phyloP scores from a whole-genome alignment of 2,329 filamentous ascomycete species.

The Hypoxylon sp. region DNA sequence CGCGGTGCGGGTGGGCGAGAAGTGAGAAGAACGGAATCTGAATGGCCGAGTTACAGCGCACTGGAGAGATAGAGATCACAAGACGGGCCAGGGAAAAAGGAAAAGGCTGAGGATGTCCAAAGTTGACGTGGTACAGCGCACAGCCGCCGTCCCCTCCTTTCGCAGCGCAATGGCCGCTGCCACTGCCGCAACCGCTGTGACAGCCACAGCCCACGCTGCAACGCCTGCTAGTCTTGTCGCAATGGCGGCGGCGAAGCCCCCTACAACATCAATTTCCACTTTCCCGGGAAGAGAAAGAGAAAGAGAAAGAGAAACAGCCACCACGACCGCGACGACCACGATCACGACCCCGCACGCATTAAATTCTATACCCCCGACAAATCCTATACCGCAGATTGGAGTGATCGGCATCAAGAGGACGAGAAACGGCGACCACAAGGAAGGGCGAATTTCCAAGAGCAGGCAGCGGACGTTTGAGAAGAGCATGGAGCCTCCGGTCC shows the following conservation, averaged over 20 bases:
- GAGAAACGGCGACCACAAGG: constrained; percentile 49
- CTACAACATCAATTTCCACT: constrained; percentile 33
- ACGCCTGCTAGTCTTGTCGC: constrained; percentile 26
- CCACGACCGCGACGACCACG: constrained; percentile 23
- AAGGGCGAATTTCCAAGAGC: constrained; percentile 49
- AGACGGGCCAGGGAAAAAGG: constrained; percentile 47
- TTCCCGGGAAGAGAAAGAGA: constrained; percentile 23
- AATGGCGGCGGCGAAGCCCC: constrained; percentile 37
- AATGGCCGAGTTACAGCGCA: constrained; percentile 51
- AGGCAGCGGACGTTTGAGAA: constrained; percentile 49
- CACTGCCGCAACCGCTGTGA: constrained; percentile 34
- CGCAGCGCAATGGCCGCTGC: constrained; percentile 47
- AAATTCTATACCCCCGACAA: too few relatives aligned
- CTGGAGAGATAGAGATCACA: constrained; percentile 49
- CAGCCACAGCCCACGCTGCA: constrained; percentile 25
- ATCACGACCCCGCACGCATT: constrained; percentile 11
- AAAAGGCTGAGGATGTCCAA: constrained; percentile 49
- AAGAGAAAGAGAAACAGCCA: constrained; percentile 19
- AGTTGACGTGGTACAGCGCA: constrained; percentile 52
- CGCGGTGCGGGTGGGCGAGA: constrained; percentile 45
- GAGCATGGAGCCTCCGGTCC: constrained; percentile 62
- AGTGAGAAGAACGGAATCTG: constrained; percentile 50
- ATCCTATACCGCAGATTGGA: constrained; percentile 29
- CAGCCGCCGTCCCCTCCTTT: constrained; percentile 49
- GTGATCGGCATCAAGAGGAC: constrained; percentile 48